Evolutionary conservation across 768 basidiomycete species (phyloP).

Genomic region (Lactarius hengduanensis): DNA sequence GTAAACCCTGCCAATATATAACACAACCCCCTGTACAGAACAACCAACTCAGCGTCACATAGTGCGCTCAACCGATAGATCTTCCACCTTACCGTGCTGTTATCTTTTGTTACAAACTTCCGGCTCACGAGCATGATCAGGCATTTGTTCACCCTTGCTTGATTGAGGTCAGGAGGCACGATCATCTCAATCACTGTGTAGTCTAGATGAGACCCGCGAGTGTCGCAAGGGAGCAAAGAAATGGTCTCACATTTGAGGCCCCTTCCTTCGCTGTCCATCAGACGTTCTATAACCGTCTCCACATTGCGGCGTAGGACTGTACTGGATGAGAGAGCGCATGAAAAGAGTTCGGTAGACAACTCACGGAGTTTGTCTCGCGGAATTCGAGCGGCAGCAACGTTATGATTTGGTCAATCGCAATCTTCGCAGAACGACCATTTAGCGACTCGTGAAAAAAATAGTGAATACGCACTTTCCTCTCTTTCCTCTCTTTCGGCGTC

Average conservation of each 20-base stretch:
- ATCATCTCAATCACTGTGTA: slow-evolving; percentile 71
- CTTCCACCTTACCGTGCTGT: slow-evolving; percentile 35
- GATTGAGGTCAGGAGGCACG: slow-evolving; percentile 76
- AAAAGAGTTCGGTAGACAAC: slow-evolving; percentile 33
- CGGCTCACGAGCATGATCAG: slow-evolving; percentile 87
- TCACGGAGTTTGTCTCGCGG: slow-evolving; percentile 80
- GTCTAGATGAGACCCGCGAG: neutral
- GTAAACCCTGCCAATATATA: slow-evolving; percentile 69
- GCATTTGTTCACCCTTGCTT: slow-evolving; percentile 91
- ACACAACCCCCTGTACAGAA: slow-evolving; percentile 52
- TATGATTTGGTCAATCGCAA: slow-evolving; percentile 69
- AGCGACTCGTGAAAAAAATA: neutral
- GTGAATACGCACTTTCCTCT: slow-evolving; percentile 55
- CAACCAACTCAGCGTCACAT: neutral
- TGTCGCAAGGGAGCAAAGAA: neutral
- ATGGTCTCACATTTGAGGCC: slow-evolving; percentile 59
- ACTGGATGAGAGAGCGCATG: slow-evolving; percentile 7
- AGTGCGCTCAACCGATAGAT: neutral
- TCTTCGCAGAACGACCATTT: slow-evolving; percentile 33
- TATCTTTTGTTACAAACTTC: slow-evolving; percentile 80
- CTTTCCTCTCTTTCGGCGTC: slow-evolving; percentile 80
- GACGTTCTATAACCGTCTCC: slow-evolving; percentile 74
- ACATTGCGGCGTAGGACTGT: slow-evolving; percentile 74
- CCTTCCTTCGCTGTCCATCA: slow-evolving; percentile 61
- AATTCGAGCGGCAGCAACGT: slow-evolving; percentile 85